phyloP scores from a whole-genome alignment of 371 early-diverging fungal genomes.

The Rhizomucor miehei region DNA sequence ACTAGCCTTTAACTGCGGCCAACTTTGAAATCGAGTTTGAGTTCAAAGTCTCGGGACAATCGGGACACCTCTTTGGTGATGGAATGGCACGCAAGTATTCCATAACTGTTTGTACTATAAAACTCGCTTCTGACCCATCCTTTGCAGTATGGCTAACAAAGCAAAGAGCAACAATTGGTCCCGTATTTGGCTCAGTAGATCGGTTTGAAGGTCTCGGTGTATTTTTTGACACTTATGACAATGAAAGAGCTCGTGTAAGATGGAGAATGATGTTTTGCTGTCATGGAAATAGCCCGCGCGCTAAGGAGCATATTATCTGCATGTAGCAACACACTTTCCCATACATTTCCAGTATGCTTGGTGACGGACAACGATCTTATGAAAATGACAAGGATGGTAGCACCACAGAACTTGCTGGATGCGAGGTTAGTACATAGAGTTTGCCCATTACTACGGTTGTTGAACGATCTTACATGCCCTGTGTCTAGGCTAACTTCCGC shows the following conservation, averaged over 20 bases:
- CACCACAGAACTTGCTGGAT: slow-evolving; percentile 61
- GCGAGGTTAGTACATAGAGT: slow-evolving; percentile 51
- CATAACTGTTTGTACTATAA: neutral
- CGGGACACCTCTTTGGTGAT: slow-evolving; percentile 79
- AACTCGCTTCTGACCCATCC: slow-evolving; percentile 18
- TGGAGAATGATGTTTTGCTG: no score
- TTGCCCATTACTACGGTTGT: neutral
- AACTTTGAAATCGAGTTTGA: slow-evolving; percentile 92
- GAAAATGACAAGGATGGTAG: slow-evolving; percentile 84
- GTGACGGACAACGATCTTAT: slow-evolving; percentile 85
- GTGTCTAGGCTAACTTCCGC: slow-evolving; percentile 68
- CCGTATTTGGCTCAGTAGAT: slow-evolving; percentile 91
- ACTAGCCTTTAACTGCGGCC: slow-evolving; percentile 61
- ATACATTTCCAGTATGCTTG: slow-evolving; percentile 89
- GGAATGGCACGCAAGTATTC: slow-evolving; percentile 92
- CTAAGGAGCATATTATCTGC: neutral
- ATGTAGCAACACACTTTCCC: slow-evolving; percentile 68
- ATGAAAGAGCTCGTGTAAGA: slow-evolving; percentile 74
- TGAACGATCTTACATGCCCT: neutral
- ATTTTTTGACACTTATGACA: slow-evolving; percentile 96
- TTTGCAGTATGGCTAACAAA: slow-evolving; percentile 46
- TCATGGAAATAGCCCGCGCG: neutral
- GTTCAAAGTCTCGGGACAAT: slow-evolving; percentile 78
- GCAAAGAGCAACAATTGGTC: slow-evolving; percentile 55
- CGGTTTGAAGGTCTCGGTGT: slow-evolving; percentile 90